A percentile compares a stretch with the other conserved stretches of the same genome.
Evolutionary conservation across 1,139 yeast species (phyloP).

Genomic region (Sugiyamaella xylanicola): DNA sequence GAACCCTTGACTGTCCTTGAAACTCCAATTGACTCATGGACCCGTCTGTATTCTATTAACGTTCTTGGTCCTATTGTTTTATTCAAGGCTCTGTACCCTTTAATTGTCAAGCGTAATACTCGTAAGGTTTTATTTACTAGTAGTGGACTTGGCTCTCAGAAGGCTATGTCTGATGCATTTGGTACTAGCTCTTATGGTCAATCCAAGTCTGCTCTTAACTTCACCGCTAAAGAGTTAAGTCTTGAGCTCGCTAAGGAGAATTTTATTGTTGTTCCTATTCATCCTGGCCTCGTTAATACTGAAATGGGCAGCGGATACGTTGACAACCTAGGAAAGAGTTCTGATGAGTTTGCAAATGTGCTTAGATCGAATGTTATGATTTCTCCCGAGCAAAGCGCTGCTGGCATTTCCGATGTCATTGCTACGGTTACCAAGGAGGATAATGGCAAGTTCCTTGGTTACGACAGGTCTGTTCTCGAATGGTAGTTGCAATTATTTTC

Average conservation of each 20-base stretch:
- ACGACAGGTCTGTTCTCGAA: no score
- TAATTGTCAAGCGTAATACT: slow-evolving; percentile 23
- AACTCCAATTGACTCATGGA: slow-evolving; percentile 1
- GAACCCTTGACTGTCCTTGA: neutral
- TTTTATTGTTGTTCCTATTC: no score
- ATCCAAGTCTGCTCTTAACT: no score
- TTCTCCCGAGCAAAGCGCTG: neutral
- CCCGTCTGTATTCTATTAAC: no score
- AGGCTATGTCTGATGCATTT: neutral
- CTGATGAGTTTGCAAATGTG: neutral
- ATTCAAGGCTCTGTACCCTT: slow-evolving; percentile 2
- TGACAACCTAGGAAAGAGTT: neutral
- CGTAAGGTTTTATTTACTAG: no score
- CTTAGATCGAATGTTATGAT: neutral
- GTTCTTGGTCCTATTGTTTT: slow-evolving; percentile 13
- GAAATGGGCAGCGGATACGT: no score
- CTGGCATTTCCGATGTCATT: neutral
- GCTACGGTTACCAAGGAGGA: neutral
- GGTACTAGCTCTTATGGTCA: neutral
- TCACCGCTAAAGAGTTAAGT: no score
- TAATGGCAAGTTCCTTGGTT: no score
- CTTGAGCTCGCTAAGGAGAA: no score
- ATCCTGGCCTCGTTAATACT: neutral
- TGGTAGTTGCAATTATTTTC: no score
- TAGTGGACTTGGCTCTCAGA: slow-evolving; percentile 33